These are phyloP conservation scores for Bauhinia variegata DNA, from an alignment of 306 rosid genomes.

Conservation along the genomic window DNA sequence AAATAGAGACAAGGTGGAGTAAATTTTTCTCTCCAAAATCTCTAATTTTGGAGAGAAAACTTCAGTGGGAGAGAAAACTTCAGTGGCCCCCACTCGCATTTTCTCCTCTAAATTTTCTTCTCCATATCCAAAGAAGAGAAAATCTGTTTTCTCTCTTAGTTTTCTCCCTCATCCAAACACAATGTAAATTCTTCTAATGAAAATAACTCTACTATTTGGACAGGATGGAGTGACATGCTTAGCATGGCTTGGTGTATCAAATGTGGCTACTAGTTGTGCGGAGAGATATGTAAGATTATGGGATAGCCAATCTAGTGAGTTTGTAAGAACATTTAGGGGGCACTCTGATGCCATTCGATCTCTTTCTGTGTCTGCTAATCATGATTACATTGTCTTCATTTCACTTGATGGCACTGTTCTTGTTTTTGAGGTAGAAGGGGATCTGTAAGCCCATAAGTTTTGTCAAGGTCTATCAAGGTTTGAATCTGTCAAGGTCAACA, in stretches of 20 bases:
- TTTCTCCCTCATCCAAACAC: too few species aligned
- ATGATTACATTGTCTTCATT: constrained; percentile 68
- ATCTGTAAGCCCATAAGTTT: constrained; percentile 35
- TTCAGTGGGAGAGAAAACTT: too few species aligned
- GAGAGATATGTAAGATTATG: constrained; percentile 79
- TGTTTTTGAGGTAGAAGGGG: constrained; percentile 70
- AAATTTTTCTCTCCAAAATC: too few species aligned
- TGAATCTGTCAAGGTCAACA: constrained; percentile 3
- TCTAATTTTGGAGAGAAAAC: too few species aligned
- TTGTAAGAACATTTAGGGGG: constrained; percentile 69
- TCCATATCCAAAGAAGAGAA: too few species aligned
- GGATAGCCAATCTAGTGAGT: constrained; percentile 83
- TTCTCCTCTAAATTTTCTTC: too few species aligned
- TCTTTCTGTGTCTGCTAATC: constrained; percentile 63
- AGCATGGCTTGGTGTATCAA: constrained; percentile 71
- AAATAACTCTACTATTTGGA: constrained; percentile 22
- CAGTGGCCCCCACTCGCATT: too few species aligned
- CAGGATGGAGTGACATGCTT: constrained; percentile 87
- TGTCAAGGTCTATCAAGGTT: too few species aligned
- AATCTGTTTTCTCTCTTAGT: too few species aligned
- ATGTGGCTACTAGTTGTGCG: constrained; percentile 71
- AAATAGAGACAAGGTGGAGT: too few species aligned
- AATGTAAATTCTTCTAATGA: constrained; percentile 28
- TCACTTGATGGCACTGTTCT: constrained; percentile 76
- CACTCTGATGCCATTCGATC: constrained; percentile 67